A percentile compares a stretch with the other conserved stretches of the same genome.
phyloP scores from a whole-genome alignment of 768 basidiomycete species.

The Serpula lacrymans region DNA sequence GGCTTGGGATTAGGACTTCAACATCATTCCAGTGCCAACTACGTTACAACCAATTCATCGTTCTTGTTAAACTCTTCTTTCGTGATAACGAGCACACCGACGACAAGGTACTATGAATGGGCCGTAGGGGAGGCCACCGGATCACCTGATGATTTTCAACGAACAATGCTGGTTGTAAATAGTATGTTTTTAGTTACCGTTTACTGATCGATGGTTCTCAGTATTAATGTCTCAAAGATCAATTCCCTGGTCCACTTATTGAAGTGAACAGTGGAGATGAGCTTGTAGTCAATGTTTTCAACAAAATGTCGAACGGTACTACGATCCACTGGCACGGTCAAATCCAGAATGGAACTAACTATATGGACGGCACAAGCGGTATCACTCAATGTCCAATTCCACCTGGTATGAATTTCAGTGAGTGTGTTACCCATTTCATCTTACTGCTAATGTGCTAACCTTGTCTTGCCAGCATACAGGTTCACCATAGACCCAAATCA shows the following conservation, averaged over 20 bases:
- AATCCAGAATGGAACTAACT: conserved; percentile 43
- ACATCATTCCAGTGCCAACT: conserved; percentile 12
- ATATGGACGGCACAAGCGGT: conserved; percentile 44
- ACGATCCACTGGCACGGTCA: conserved; percentile 34
- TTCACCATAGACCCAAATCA: conserved; percentile 40
- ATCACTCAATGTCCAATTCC: conserved; percentile 54
- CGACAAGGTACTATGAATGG: conserved; percentile 43
- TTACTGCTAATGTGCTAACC: conserved; percentile 1
- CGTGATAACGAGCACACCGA: conserved; percentile 23
- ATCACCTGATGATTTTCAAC: conserved; percentile 39
- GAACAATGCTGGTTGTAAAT: conserved; percentile 46
- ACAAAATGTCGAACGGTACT: conserved; percentile 28
- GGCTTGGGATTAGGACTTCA: conserved; percentile 25
- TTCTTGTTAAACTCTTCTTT: conserved; percentile 28
- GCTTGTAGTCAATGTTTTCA: conserved; percentile 33
- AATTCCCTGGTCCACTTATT: conserved; percentile 32
- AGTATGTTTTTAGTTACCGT: conserved; percentile 32
- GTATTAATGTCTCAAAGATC: conserved; percentile 16
- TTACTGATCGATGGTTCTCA: too few species aligned
- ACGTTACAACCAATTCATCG: conserved; percentile 21
- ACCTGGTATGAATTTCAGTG: conserved; percentile 40
- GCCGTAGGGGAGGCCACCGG: conserved; percentile 35
- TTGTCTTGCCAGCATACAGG: conserved; percentile 22
- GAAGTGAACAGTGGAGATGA: conserved; percentile 33
- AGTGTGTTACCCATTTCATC: conserved; percentile 1